Evolutionary conservation across 106 monocot species (phyloP).

Genomic region (Cymbidium sinense): DNA sequence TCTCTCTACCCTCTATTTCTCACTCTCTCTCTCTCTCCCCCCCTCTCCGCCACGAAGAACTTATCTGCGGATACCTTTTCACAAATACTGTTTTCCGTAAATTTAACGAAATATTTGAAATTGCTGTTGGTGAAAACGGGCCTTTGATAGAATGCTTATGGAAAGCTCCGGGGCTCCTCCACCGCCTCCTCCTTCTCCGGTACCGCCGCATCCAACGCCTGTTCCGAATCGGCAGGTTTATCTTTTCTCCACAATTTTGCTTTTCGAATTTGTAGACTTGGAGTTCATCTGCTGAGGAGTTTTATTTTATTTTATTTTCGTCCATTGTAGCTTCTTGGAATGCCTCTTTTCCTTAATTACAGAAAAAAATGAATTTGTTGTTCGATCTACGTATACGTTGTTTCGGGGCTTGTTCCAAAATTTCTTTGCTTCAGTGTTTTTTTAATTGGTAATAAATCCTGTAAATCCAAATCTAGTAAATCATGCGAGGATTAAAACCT

Average conservation of each 20-base stretch:
- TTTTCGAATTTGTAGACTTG: background rate
- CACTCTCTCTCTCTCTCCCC: background rate
- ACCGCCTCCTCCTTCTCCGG: background rate
- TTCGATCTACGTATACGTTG: background rate
- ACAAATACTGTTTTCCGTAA: background rate
- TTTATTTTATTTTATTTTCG: background rate
- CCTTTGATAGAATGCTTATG: background rate
- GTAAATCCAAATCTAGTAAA: background rate
- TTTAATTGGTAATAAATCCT: background rate
- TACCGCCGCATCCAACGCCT: background rate
- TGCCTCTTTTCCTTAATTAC: background rate
- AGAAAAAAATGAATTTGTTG: background rate
- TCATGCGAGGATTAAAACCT: background rate
- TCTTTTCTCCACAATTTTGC: too few species aligned
- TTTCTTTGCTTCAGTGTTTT: background rate
- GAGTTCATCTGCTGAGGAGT: background rate
- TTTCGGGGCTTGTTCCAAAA: background rate
- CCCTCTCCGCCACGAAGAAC: background rate
- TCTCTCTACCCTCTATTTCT: background rate
- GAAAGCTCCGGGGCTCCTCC: background rate
- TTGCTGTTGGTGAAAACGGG: background rate
- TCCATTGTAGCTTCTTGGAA: background rate
- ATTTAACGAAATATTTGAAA: background rate
- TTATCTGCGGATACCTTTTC: background rate
- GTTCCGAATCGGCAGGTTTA: background rate